Evolutionary conservation across 768 basidiomycete genomes (phyloP), one percentile per base, ranked within the genome.

Genomic region (Naganishia vaughanmartiniae): DNA sequence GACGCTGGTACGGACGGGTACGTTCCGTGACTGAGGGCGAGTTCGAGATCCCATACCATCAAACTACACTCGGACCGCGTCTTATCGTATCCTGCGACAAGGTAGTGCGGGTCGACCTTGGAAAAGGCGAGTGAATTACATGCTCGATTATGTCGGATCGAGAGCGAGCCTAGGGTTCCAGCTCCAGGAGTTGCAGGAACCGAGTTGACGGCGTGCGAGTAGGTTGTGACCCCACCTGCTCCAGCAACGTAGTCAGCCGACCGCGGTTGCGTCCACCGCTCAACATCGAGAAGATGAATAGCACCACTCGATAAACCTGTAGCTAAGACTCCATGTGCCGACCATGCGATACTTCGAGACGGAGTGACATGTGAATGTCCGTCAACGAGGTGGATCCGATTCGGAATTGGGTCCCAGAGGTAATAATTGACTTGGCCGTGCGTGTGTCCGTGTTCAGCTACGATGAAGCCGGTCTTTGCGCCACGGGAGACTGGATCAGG

Each of bases 231-330:
- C 12, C n/a, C 60, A 30, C 42, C 39, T 30, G 36, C 9, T 11
- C 60, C 60, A 42, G 60, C 54, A 9, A 51, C 54, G 46, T 34
- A 63, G n/a, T 63, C 60, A 6, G 60, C 60, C 39, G 24, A 42
- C 60, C 60, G 36, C 39, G 60, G 60, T 42, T 42, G 30, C 60
- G 60, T 63, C 60, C 60, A 63, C 14, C 60, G 60, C 42, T 63
- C 60, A 12, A 63, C 60, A 45, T 63, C 60, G 9, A 63, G 39
- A 6, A 63, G 19, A 45, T 63, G 60, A 12, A 63, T 30, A 15
- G 60, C 60, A 33, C 79, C 79, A 21, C 73, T 76, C 9, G 73
- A 69, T 4, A 78, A 72, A 15, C 79, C 79, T 14, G 73, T 66
- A 14, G 79, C 77, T 33, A 78, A n/a, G 10, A 63, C 39, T 12